Base-by-base conservation (phyloP, 1,139 yeast genomes). In the Saccharomyces hybrid region DNA sequence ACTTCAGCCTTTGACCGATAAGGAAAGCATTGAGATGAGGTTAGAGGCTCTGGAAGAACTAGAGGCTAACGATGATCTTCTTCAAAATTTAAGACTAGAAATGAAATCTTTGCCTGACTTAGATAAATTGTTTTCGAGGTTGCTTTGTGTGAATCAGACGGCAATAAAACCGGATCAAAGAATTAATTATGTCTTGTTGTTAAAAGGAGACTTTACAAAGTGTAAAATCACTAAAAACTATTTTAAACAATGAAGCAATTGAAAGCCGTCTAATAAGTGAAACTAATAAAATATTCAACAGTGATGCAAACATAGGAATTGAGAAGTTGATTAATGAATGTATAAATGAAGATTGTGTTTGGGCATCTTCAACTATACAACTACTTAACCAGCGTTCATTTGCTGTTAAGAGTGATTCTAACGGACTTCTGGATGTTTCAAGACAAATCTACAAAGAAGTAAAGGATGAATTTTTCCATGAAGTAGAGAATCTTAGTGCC, bases 401-500 rank as follows among this genome's bases (percentile, higher is more conserved):
- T 62, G 80, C 81, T 0, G 73, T 78, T 0, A 74, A 69, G 56
- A 62, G 72, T 31, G 80, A 80, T 0, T 62, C 67, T 2, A 78
- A 78, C 63, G 81, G 82, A 0, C 64, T 78, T 26, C 61, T 78
- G 1, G 81, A 77, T 62, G 73, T 76, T 0, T 74, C 79, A 1
- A 67, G 81, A 49, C 72, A 72, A 55, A 57, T 77, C 0, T 76
- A 77, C 52, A 71, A 73, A 52, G 68, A 65, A 5, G 62, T 72
- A 5, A 63, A 73, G 8, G 75, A 74, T 47, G 78, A 76, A 54
- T 67, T 75, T 6, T 52, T 71, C 2, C 58, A 62, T 9, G 62
- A 63, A 3, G 63, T 73, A 1, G 64, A 64, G 0, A 44, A 52
- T 0, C 41, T 74, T 4, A 57, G 68, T 1, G 62, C 61, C 4